Evolutionary conservation across 2,329 filamentous ascomycete genomes (phyloP), one percentile per base, ranked within the genome.

Genomic region (Penicillium hesseltinei): DNA sequence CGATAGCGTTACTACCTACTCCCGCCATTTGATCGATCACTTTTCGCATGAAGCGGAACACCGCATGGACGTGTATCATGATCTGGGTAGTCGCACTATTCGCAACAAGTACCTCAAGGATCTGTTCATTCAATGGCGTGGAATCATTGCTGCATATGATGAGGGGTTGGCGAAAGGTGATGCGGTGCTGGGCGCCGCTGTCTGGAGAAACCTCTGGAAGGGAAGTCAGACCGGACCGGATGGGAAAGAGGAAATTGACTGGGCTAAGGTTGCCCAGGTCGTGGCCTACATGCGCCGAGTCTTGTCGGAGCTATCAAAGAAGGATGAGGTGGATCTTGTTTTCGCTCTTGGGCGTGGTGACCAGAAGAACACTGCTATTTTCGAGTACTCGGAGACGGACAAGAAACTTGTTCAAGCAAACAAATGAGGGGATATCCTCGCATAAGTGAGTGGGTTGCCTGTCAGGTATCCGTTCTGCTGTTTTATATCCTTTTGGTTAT

Each of bases 181-280:
- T 68, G 76, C 77, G 9, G 73, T 79, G 51, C 70, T 81, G 45
- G 75, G 73, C 5, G 77, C 89, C 42, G 94, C 94, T 9, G 81
- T 99, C 47, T 99, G 94, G 94, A 84, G 94, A 69, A 97, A 97
- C 75, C 72, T 99, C 55, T 96, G 91, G 81, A 92, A 93, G 78
- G 91, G 85, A 23, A 79, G 78, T 45, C 80, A 84, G 57, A 71
- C 66, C n/a, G 68, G 64, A 5, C 64, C 71, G 2, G 67, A 73
- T 49, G 73, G 70, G 19, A 52, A 52, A 1, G 56, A 69, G 23
- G 81, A 87, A 54, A 80, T 88, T 19, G 84, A 90, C 73, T 79
- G 86, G 66, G 77, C 77, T 48, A 81, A 82, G 65, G 69, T 90
- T 55, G 86, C 85, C 5, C 74, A 79, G 58, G 82, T 90, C 52